phyloP scores from a whole-genome alignment of 208 protist species.

The Wallacemonas collosoma region DNA sequence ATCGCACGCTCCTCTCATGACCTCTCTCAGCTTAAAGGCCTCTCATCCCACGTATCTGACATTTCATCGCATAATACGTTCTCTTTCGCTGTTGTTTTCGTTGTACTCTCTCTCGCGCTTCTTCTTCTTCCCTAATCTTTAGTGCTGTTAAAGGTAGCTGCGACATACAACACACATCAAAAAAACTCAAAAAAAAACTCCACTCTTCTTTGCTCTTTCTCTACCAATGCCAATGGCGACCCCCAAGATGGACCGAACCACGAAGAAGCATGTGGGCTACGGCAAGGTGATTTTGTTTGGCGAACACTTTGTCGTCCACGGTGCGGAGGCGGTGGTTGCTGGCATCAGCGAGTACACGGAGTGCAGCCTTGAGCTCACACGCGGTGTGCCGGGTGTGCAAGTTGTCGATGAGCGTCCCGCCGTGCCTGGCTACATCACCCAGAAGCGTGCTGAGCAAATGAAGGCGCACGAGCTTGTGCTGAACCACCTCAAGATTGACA shows the following conservation, averaged over 20 bases:
- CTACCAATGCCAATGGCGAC: conserved; percentile 24
- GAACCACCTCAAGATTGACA: conserved; percentile 73
- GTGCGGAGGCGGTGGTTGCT: conserved; percentile 75
- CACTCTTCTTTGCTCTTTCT: conserved; percentile 1
- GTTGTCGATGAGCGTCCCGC: conserved; percentile 80
- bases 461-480: conserved; percentile 74
- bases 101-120: background rate
- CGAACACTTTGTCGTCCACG: conserved; percentile 93
- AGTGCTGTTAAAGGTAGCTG: background rate
- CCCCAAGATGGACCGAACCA: conserved; percentile 44
- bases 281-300: conserved; percentile 94
- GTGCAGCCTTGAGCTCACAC: conserved; percentile 47
- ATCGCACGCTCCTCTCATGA: background rate
- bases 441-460: conserved; percentile 82
- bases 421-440: conserved; percentile 71
- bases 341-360: conserved; percentile 82
- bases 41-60: background rate
- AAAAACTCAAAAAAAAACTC: background rate
- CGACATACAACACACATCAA: no score
- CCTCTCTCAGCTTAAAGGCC: background rate
- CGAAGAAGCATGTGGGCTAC: conserved; percentile 62
- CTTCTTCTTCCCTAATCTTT: conserved; percentile 16
- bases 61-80: background rate
- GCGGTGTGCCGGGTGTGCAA: conserved; percentile 40
- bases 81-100: background rate